phyloP scores from a whole-genome alignment of 352 stramenopile species.

The Phytophthora tentaculata region DNA sequence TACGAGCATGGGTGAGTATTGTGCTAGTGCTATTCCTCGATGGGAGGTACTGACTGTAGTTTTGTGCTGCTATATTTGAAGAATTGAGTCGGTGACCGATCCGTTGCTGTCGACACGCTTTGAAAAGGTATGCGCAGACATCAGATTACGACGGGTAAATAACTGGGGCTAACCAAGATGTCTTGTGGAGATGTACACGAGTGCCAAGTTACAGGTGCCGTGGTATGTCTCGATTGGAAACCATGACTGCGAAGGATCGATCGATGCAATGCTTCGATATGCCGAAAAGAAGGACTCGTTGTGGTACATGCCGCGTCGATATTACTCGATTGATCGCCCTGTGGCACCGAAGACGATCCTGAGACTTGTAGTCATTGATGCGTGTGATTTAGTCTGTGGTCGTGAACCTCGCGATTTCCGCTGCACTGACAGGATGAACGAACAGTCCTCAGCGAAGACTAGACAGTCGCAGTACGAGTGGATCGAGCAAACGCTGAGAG shows the following conservation, averaged over 20 bases:
- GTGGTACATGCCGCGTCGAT: slow-evolving; percentile 83
- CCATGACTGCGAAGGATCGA: slow-evolving; percentile 87
- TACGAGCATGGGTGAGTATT: slow-evolving; percentile 77
- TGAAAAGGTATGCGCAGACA: slow-evolving; percentile 57
- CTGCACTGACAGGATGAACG: slow-evolving; percentile 81
- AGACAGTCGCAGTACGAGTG: slow-evolving; percentile 78
- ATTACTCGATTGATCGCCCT: slow-evolving; percentile 80
- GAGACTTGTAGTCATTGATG: slow-evolving; percentile 80
- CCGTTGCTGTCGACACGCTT: slow-evolving; percentile 71
- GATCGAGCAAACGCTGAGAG: slow-evolving; percentile 70
- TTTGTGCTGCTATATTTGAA: slow-evolving; percentile 21
- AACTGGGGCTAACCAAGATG: background rate
- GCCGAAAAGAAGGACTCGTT: slow-evolving; percentile 66
- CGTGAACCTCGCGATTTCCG: slow-evolving; percentile 78
- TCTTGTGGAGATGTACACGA: slow-evolving; percentile 70
- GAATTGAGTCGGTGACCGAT: slow-evolving; percentile 66
- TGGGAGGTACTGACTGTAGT: slow-evolving; percentile 1
- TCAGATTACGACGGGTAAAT: background rate
- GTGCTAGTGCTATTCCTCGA: background rate
- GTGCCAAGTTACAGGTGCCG: slow-evolving; percentile 65
- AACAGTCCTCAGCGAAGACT: slow-evolving; percentile 66
- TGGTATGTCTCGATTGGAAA: slow-evolving; percentile 92
- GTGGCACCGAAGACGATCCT: slow-evolving; percentile 84
- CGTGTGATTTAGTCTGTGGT: slow-evolving; percentile 85
- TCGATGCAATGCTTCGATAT: slow-evolving; percentile 85